phyloP scores from a whole-genome alignment of 2,329 filamentous ascomycete species.

The Dryadomyces quercivorus region DNA sequence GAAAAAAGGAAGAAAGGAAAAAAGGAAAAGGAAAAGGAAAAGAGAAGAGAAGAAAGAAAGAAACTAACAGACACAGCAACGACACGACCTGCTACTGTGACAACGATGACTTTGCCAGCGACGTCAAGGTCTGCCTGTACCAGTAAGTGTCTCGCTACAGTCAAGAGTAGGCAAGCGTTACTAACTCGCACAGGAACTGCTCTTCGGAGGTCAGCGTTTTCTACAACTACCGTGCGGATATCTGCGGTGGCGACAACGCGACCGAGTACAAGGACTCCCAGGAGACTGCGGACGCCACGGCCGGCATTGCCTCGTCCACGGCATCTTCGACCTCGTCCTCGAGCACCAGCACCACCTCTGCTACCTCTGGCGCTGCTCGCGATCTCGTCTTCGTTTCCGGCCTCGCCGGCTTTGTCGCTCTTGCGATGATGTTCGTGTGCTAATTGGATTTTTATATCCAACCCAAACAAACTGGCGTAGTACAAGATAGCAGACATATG shows the following conservation, averaged over 20 bases:
- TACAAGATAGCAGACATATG: too few relatives aligned
- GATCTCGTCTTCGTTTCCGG: background rate
- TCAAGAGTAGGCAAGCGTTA: background rate
- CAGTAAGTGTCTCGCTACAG: background rate
- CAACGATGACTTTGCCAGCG: background rate
- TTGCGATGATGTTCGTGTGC: background rate
- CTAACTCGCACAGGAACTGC: background rate
- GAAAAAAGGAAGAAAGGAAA: too few relatives aligned
- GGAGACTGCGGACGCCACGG: background rate
- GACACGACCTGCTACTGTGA: background rate
- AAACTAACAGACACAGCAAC: background rate
- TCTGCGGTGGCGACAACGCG: background rate
- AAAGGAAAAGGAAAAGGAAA: too few relatives aligned
- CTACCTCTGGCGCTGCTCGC: background rate
- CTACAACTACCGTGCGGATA: background rate
- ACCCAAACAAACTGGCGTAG: too few relatives aligned
- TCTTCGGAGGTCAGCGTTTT: background rate
- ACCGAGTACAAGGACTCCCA: background rate
- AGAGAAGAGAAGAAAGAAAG: too few relatives aligned
- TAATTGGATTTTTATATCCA: too few relatives aligned
- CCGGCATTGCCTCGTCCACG: background rate
- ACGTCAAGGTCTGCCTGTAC: slow-evolving; percentile 1
- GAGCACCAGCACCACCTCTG: background rate
- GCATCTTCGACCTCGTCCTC: background rate
- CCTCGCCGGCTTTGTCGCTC: background rate